Percentiles rank a stretch among this genome's conserved stretches.
Evolutionary conservation across 192 early-diverging fungal genomes (phyloP).

Genomic region (Entomortierella beljakovae): DNA sequence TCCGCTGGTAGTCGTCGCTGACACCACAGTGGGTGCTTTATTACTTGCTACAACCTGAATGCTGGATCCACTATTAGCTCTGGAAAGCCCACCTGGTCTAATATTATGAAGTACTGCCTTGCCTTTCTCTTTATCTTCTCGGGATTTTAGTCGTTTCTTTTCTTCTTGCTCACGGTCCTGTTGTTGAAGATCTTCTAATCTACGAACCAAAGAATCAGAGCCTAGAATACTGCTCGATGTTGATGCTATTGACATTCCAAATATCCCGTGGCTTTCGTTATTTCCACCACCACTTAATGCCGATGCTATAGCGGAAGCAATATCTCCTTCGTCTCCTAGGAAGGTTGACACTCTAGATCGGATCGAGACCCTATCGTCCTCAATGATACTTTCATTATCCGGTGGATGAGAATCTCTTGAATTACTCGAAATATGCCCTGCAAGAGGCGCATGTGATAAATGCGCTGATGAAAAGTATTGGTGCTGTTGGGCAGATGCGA

Average conservation of each 20-base stretch:
- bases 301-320: slow-evolving; percentile 12
- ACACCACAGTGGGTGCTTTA: neutral
- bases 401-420: slow-evolving; percentile 1
- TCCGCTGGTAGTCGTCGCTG: neutral
- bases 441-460: slow-evolving; percentile 6
- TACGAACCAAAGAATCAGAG: slow-evolving; percentile 45
- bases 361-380: slow-evolving; percentile 39
- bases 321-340: slow-evolving; percentile 12
- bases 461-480: slow-evolving; percentile 39
- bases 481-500: slow-evolving; percentile 28
- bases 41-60: slow-evolving; percentile 25
- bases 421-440: neutral
- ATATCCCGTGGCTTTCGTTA: neutral
- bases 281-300: neutral
- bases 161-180: slow-evolving; percentile 30
- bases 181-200: slow-evolving; percentile 42
- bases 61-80: slow-evolving; percentile 48
- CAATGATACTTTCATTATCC: neutral
- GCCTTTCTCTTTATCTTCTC: neutral
- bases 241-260: neutral
- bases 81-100: slow-evolving; percentile 26
- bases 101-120: neutral
- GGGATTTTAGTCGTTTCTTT: neutral
- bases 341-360: slow-evolving; percentile 29
- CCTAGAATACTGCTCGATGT: slow-evolving; percentile 13